Base-by-base conservation (phyloP, 2,329 filamentous ascomycete species). In the Cercospora beticola region DNA sequence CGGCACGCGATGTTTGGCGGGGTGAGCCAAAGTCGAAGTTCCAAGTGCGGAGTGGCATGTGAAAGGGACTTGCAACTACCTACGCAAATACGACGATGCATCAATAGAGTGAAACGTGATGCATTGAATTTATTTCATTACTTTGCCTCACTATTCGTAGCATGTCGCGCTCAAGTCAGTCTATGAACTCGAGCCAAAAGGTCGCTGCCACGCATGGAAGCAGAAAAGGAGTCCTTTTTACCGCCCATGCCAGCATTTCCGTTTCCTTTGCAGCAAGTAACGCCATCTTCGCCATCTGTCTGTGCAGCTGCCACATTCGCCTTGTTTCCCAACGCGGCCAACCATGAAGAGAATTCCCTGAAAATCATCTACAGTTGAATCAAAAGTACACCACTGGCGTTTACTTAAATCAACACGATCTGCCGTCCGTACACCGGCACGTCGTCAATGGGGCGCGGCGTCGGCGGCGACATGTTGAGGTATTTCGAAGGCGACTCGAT, bases 401-500 rank as follows among this genome's bases (percentile, higher is more conserved):
- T 10, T 14, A 23, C 52, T 57, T 28, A 57, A 16, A 28, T 16
- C 30, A 30, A 28, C 54, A 58, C 49, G n/a, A 43, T 52, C 9
- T 56, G 62, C 49, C 52, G 10, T 7, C 49, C 28, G 49, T 64
- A 58, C 62, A 56, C 49, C 10, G 28, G 43, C 26, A n/a, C 62
- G 33, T 54, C 28, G 2, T 28, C 31, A 49, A 62, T 21, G 21
- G 26, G 49, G 21, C 60, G 67, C n/a, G 36, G 60, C 28, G 60
- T 60, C 14, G 54, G 40, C 26, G 63, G 60, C 23, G 67, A 63
- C 62, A 68, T 68, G 58, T 68, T 69, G 18, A 69, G 21, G 63
- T 66, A 69, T 60, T 54, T 49, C 14, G 68, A 68, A 54, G 68
- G 65, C 57, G 62, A 66, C 56, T 69, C 67, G 28, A 60, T 58